Evolutionary conservation across 108 stramenopile genomes (phyloP), one percentile per base, ranked within the genome.

Genomic region (Pseudonitzschia delicatissima): DNA sequence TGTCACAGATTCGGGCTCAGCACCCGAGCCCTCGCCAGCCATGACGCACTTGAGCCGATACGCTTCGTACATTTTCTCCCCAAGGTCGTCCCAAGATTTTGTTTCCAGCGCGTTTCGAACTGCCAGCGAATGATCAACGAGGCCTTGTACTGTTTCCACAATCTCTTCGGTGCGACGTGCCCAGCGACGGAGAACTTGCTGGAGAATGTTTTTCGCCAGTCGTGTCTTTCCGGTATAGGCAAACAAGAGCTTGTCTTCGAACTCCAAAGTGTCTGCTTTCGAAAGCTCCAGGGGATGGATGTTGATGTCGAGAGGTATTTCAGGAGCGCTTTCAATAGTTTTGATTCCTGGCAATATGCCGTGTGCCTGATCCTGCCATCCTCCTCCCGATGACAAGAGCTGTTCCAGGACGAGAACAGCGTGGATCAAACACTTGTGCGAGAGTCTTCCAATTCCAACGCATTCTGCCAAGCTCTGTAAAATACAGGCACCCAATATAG

Each of bases 291-390:
- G 13, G 15, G 47, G 78, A 21, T 77, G 53, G 13, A 87, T 69
- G 28, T 65, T 61, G 18, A 84, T 69, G 33, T 64, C 21, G 5
- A 87, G 33, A 11, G 87, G 85, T 45, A 91, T 45, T 7, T 62
- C 39, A 44, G 57, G 20, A 37, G 69, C 35, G 9, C 84, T 82
- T 1, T 62, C 61, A 11, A 82, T 81, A 17, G 82, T 64, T 48
- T 91, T 91, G n/a, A 83, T 66, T 0, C 86, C 86, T 37, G 79
- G 82, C 33, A 85, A 29, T 34, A 79, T 64, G 8, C 89, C 91
- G 26, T 87, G 73, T 27, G 91, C 85, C 68, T 96, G 88, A 62
- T 93, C 94, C 69, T 96, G 95, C 85, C 89, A 96, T 34, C 95
- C 95, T 28, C 95, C 95, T 4, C 90, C 92, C 7, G 90, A 88